phyloP scores from a whole-genome alignment of 2,329 filamentous ascomycete species.

The Pleomassaria siparia region DNA sequence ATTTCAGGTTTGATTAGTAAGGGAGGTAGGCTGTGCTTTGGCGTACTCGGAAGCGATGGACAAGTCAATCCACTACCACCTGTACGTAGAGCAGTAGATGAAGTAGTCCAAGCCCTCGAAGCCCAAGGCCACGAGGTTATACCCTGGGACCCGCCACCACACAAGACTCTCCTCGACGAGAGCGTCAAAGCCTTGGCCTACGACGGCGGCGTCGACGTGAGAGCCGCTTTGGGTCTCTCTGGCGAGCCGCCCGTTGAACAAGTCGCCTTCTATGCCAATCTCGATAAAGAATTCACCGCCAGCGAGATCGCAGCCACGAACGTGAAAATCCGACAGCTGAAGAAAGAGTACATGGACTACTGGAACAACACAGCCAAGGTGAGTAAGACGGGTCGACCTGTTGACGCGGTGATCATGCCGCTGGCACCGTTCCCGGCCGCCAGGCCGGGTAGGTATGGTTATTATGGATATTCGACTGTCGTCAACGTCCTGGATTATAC shows the following conservation, averaged over 20 bases:
- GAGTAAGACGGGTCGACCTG: conserved; percentile 32
- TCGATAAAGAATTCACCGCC: conserved; percentile 23
- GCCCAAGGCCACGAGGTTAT: conserved; percentile 32
- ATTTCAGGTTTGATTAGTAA: conserved; percentile 33
- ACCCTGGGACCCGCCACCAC: conserved; percentile 29
- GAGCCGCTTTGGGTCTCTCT: conserved; percentile 34
- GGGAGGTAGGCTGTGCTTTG: conserved; percentile 33
- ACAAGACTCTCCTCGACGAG: conserved; percentile 22
- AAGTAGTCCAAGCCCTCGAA: conserved; percentile 24
- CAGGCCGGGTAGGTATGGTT: conserved; percentile 28
- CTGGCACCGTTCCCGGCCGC: conserved; percentile 42
- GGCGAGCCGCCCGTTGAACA: conserved; percentile 35
- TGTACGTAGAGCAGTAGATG: conserved; percentile 35
- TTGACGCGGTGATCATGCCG: conserved; percentile 43
- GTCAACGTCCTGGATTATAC: conserved; percentile 38
- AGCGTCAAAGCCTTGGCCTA: conserved; percentile 31
- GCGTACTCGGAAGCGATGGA: conserved; percentile 36
- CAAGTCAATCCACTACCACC: conserved; percentile 40
- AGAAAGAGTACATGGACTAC: conserved; percentile 41
- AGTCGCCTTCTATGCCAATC: conserved; percentile 18
- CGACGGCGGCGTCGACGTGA: conserved; percentile 35
- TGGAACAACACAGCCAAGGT: conserved; percentile 36
- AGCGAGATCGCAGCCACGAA: conserved; percentile 39
- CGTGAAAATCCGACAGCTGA: conserved; percentile 27
- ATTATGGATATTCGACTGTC: conserved; percentile 37